These are phyloP conservation scores for Pyricularia pennisetigena DNA, from an alignment of 2,329 filamentous ascomycete species.

Conservation along the genomic window DNA sequence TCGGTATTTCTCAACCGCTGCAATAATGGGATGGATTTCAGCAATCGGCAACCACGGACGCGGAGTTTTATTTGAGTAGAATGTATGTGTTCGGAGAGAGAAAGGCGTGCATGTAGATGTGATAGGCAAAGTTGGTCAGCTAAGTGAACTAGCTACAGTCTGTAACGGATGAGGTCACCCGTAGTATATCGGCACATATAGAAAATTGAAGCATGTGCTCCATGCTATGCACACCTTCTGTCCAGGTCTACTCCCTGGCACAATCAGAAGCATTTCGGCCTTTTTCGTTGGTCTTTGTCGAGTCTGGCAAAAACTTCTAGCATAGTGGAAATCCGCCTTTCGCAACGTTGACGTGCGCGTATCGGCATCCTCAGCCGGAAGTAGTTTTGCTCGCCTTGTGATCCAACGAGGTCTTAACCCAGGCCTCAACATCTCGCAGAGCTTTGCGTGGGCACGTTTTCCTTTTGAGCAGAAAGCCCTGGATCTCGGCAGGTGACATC, in stretches of 20 bases:
- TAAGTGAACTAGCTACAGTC: not conserved
- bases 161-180: not conserved
- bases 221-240: not conserved
- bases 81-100: not conserved
- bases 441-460: slow-evolving; percentile 49
- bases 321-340: not conserved
- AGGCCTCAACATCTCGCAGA: slow-evolving; percentile 38
- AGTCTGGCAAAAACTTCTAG: not conserved
- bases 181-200: not conserved
- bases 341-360: not conserved
- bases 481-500: slow-evolving; percentile 53
- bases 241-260: not conserved
- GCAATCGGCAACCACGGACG: not conserved
- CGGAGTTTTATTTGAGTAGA: not conserved
- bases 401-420: slow-evolving; percentile 40
- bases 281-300: not conserved
- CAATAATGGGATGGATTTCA: not conserved
- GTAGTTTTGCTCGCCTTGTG: slow-evolving; percentile 36
- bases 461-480: slow-evolving; percentile 53
- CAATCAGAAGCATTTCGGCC: not conserved
- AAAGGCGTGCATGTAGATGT: not conserved
- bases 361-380: not conserved
- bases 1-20: not conserved
- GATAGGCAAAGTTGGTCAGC: not conserved
- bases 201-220: not conserved